Percentiles rank a stretch among this genome's conserved stretches.
These are phyloP conservation scores for Agrostemma githago DNA, from an alignment of 148 eudicot genomes.

Conservation along the genomic window DNA sequence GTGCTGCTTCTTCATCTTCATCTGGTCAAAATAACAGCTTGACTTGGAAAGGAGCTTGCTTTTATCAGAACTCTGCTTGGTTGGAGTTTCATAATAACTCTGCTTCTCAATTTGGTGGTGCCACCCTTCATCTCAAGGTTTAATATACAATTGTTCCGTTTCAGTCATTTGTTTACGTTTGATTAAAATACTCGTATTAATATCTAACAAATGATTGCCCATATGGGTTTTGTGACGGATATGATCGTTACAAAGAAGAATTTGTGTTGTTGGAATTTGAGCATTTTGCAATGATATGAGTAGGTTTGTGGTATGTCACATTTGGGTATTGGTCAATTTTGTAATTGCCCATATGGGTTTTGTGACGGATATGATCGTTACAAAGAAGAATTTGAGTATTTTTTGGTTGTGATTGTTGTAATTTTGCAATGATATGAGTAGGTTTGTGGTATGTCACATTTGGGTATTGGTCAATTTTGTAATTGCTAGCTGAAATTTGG, in stretches of 20 bases:
- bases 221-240: neutral
- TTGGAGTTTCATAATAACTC: slow-evolving; percentile 74
- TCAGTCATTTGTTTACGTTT: neutral
- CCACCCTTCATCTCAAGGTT: slow-evolving; percentile 93
- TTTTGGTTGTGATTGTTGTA: neutral
- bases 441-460: neutral
- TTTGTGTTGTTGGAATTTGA: neutral
- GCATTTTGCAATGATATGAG: neutral
- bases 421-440: neutral
- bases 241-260: no score
- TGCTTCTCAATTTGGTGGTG: slow-evolving; percentile 82
- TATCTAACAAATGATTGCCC: neutral
- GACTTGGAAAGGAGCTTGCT: slow-evolving; percentile 93
- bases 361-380: no score
- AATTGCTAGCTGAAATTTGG: neutral
- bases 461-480: neutral
- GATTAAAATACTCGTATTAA: no score
- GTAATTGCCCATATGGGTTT: neutral
- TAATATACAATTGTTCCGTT: neutral
- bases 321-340: neutral
- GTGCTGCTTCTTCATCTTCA: slow-evolving; percentile 47
- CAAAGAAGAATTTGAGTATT: neutral
- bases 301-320: neutral
- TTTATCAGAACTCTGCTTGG: slow-evolving; percentile 77
- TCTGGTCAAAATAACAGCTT: slow-evolving; percentile 30